Conservation (phyloP, 768 basidiomycete genomes). For the Podaxis mareebaensis region DNA sequence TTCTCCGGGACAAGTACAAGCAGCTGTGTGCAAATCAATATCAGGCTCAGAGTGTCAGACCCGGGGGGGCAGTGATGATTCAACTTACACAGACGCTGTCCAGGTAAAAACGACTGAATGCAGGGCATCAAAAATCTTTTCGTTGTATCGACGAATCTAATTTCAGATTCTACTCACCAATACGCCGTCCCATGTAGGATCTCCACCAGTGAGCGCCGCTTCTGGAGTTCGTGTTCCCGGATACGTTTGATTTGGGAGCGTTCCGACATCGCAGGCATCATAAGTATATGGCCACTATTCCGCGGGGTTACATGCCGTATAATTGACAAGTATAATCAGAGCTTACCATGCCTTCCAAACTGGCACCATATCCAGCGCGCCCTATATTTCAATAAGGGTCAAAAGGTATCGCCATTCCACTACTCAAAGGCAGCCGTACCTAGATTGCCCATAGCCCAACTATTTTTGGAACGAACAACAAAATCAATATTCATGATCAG, state of each 20-base stretch:
- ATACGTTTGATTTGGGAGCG: constrained; percentile 74
- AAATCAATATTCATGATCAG: neutral
- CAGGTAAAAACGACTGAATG: constrained; percentile 66
- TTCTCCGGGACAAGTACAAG: constrained; percentile 45
- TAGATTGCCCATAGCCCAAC: constrained; percentile 57
- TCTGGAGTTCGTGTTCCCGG: constrained; percentile 55
- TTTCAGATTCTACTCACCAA: constrained; percentile 28
- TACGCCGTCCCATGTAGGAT: constrained; percentile 41
- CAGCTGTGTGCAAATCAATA: constrained; percentile 22
- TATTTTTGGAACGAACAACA: constrained; percentile 24
- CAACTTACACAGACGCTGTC: constrained; percentile 44
- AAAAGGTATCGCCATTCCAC: neutral
- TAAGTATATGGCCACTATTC: constrained; percentile 69
- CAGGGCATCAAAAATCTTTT: neutral
- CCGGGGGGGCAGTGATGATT: neutral
- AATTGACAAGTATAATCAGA: neutral
- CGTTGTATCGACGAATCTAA: neutral
- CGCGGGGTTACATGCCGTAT: neutral
- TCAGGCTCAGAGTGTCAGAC: neutral
- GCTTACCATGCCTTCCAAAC: constrained; percentile 65
- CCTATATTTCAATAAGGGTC: constrained; percentile 30
- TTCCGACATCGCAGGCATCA: constrained; percentile 80
- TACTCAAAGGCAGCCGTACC: constrained; percentile 25
- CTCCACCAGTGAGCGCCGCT: constrained; percentile 45
- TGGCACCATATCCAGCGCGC: constrained; percentile 75